Base-by-base conservation (phyloP, 306 rosid species). In the Myrica gale region DNA sequence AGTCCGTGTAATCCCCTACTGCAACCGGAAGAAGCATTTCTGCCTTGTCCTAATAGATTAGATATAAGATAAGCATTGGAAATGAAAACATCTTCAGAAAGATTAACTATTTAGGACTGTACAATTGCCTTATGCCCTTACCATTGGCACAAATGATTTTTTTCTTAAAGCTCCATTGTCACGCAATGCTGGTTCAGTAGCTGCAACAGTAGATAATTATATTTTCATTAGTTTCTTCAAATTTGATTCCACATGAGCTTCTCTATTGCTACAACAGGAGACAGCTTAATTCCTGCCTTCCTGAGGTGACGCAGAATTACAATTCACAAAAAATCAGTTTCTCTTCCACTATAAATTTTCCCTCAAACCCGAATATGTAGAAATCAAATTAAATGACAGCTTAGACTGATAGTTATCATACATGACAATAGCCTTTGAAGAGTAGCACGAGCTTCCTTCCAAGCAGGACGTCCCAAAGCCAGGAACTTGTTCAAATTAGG, bases 401-500 rank as follows among this genome's bases (percentile, higher is more conserved):
- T 39, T 52, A 70, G 47, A 53, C 74, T 9, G 12, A 74, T 45
- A 56, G 58, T 5, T n/a, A 65, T 20, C 79, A 42, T 77, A 92
- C 98, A 86, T 16, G 97, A 95, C 80, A 95, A 77, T 15, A 95
- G 96, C 83, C 87, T 90, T 76, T 92, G 97, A 75, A 95, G 86
- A 3, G 98, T 92, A 47, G 90, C 85, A 69, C 97, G 97, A 73
- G 97, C 97, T 89, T 95, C 98, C 84, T 85, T 95, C 98, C 98
- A 95, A 0, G 97, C 97, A 69, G 96, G 91, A 21, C 91, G 89
- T 83, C 98, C 98, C 82, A 95, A 82, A 7, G 92, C 92, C 82
- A 95, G 80, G 78, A 90, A 92, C 84, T 88, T 95, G 87, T 95
- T 95, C 17, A 95, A 85, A 90, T 90, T 87, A 60, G 88, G 87